A percentile compares a stretch with the other conserved stretches of the same genome.
Evolutionary conservation across 257 asterid species (phyloP).

Genomic region (Lithospermum erythrorhizon): DNA sequence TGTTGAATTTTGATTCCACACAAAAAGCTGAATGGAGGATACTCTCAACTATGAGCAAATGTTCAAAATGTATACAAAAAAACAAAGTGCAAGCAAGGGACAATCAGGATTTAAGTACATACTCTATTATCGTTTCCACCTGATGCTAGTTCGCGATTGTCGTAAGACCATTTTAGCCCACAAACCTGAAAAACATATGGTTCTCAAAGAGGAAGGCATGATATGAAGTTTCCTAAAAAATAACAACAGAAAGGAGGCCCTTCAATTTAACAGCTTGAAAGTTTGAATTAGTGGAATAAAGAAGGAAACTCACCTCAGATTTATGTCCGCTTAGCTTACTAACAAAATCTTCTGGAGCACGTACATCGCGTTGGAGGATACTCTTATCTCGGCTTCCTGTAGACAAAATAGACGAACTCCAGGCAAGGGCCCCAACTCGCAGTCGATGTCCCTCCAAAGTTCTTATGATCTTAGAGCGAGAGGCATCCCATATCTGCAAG

Average conservation of each 20-base stretch:
- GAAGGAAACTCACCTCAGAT: conserved; percentile 59
- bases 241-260: neutral
- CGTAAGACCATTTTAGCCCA: conserved; percentile 97
- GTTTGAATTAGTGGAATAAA: conserved; percentile 4
- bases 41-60: conserved; percentile 1
- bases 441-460: conserved; percentile 91
- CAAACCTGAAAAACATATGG: conserved; percentile 55
- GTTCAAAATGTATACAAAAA: neutral
- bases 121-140: conserved; percentile 96
- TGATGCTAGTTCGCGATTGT: conserved; percentile 88
- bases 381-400: conserved; percentile 94
- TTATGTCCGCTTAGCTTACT: conserved; percentile 89
- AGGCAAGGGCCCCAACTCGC: conserved; percentile 92
- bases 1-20: conserved; percentile 87
- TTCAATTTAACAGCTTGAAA: neutral
- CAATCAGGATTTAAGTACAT: conserved; percentile 19
- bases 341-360: conserved; percentile 60
- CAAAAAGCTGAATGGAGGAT: conserved; percentile 49
- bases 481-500: conserved; percentile 80
- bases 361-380: conserved; percentile 82
- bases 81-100: conserved; percentile 1
- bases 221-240: conserved; percentile 5
- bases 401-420: conserved; percentile 72
- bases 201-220: conserved; percentile 1
- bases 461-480: conserved; percentile 78